These are phyloP conservation scores for Dictyostelium purpureum DNA, from an alignment of 78 protist genomes.

Conservation along the genomic window DNA sequence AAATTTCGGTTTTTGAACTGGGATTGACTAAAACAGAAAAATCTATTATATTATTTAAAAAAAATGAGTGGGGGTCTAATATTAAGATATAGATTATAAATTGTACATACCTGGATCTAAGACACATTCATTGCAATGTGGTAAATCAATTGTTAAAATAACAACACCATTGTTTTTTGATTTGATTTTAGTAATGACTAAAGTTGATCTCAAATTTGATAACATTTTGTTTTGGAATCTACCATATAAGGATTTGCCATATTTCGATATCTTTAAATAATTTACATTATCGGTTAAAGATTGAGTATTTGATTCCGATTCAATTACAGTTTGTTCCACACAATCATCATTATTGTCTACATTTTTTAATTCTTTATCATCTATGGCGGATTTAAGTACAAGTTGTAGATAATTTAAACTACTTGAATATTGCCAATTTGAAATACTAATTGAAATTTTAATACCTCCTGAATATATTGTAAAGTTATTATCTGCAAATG, in stretches of 20 bases:
- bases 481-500: not conserved
- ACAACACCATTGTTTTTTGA: not conserved
- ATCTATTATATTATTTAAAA: not conserved
- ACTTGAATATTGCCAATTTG: no score
- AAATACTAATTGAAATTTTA: no score
- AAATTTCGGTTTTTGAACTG: not conserved
- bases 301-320: no score
- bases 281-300: no score
- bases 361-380: no score
- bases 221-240: not conserved
- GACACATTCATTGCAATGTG: conserved; percentile 8
- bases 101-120: conserved; percentile 22
- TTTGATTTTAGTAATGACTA: not conserved
- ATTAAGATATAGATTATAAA: no score
- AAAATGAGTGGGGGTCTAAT: no score
- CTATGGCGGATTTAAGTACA: no score
- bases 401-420: no score
- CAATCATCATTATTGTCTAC: no score
- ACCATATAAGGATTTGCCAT: not conserved
- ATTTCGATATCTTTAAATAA: not conserved
- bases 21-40: not conserved
- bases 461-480: not conserved
- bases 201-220: conserved; percentile 18
- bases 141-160: not conserved
- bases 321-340: no score